Base-by-base conservation (phyloP, 2,329 filamentous ascomycete species). In the Chalaropsis ovoidea region DNA sequence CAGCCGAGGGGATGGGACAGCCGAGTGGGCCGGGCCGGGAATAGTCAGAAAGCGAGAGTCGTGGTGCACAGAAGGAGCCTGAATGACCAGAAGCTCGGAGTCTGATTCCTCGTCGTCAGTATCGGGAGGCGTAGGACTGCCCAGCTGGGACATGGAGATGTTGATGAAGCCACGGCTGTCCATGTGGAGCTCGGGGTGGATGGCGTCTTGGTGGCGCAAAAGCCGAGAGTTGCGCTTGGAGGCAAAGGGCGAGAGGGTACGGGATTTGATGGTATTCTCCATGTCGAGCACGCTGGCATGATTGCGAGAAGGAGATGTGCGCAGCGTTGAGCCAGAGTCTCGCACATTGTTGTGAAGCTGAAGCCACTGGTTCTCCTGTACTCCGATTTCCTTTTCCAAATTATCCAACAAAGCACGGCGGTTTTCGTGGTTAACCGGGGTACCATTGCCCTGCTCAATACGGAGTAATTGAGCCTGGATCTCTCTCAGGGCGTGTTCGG, bases 311-410 rank as follows among this genome's bases (percentile, higher is more conserved):
- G 62, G 39, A 19, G 73, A 71, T 0, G 76, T 77, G 63, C 72
- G 72, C 61, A 80, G 70, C 7, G 78, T 80, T 1, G 79, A 82
- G 49, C 80, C 71, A 5, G 82, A 84, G 69, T 81, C 77, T 66
- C 78, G 78, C 49, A 85, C 71, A 45, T 80, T 78, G 31, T 78
- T 74, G 66, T 82, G 82, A 74, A 86, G 78, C 62, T 79, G 75
- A 65, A 81, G 79, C 85, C 84, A 87, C 69, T 81, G 79, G 64
- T 77, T 77, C 70, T 85, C 82, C 70, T 87, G 81, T 69, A 78
- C 72, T 0, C 80, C 82, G 78, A 87, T 83, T 72, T 87, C 85
- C 68, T 75, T 76, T 70, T 87, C 85, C 1, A 87, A 74, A 67
- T 83, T 80, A 41, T 82, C 79, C 1, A 87, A 74, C 2, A 86